Base-by-base conservation (phyloP, 768 basidiomycete genomes). In the Phylloporus arenicola region DNA sequence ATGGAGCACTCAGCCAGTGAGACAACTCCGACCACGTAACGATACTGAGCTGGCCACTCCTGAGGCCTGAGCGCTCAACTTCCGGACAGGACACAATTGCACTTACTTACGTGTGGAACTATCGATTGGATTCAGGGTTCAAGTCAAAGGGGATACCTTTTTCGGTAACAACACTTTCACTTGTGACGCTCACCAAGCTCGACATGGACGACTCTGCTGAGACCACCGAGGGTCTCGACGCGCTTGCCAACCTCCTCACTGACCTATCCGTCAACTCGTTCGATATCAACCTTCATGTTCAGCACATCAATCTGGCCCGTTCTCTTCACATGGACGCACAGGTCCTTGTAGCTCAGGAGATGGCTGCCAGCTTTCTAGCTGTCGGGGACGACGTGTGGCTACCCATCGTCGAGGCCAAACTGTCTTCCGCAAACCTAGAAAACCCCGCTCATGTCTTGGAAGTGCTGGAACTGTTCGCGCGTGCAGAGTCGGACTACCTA, bases 401-500 rank as follows among this genome's bases (percentile, higher is more conserved):
- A n/a, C 80, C 82, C 19, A 70, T 90, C 38, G 73, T 90, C 29
- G 70, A 79, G 11, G 68, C 72, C 17, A 86, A 82, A 63, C 64
- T 75, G 43, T 63, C 70, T n/a, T 58, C 71, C 1, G 72, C 75
- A 2, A 71, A 85, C 55, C 48, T 84, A 19, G 71, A 81, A n/a
- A 77, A 77, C 2, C 62, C 68, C 16, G 71, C 76, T 41, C 81
- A 78, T 8, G 69, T 80, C 19, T 57, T 77, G 39, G 80, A 81
- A 40, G 60, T 91, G 35, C 65, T 89, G 51, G 72, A 75, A 14
- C 58, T 86, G 34, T 92, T 84, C 63, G 68, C 72, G 34, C 76
- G 75, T 31, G 89, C 91, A 19, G 85, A 85, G 58, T 68, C 64
- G 10, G 91, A 92, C 59, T 92, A 91, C 65, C 64, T 92, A 31